Evolutionary conservation across 2,329 filamentous ascomycete genomes (phyloP).

Genomic region (Colletotrichum brevisporum): DNA sequence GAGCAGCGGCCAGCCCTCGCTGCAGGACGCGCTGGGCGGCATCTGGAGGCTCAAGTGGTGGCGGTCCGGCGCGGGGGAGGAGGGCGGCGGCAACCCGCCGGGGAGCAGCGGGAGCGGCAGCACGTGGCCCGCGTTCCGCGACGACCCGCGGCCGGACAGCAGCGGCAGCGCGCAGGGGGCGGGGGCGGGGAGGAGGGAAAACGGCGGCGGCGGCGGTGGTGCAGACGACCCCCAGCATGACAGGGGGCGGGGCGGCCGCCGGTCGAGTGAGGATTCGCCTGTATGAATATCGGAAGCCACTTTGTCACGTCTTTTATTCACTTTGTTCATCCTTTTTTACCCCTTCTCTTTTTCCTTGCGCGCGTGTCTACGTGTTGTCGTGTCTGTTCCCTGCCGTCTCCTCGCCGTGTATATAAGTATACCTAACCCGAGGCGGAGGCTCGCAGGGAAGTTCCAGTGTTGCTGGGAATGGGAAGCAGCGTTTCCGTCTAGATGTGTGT

Average conservation of each 20-base stretch:
- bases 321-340: conserved; percentile 30
- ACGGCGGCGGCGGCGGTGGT: conserved; percentile 3
- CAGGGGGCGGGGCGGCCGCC: conserved; percentile 20
- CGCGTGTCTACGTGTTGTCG: not conserved
- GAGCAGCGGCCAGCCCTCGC: conserved; percentile 52
- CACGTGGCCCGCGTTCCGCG: conserved; percentile 40
- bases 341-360: not conserved
- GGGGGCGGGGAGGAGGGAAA: conserved; percentile 9
- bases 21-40: conserved; percentile 66
- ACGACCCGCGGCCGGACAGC: conserved; percentile 40
- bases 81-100: conserved; percentile 42
- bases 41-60: conserved; percentile 72
- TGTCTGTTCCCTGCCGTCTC: not conserved
- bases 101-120: conserved; percentile 32
- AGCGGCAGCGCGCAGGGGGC: conserved; percentile 29
- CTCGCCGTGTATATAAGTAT: not conserved
- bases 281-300: conserved; percentile 48
- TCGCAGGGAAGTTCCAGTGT: too few species aligned
- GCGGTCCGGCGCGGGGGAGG: conserved; percentile 45
- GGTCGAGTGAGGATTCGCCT: conserved; percentile 47
- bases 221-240: conserved; percentile 26
- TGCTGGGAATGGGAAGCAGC: too few species aligned
- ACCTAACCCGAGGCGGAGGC: too few species aligned
- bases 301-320: conserved; percentile 36
- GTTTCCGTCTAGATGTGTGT: too few species aligned